Evolutionary conservation across 495 filamentous ascomycete species (phyloP).

Genomic region (Penicillium ucsense): DNA sequence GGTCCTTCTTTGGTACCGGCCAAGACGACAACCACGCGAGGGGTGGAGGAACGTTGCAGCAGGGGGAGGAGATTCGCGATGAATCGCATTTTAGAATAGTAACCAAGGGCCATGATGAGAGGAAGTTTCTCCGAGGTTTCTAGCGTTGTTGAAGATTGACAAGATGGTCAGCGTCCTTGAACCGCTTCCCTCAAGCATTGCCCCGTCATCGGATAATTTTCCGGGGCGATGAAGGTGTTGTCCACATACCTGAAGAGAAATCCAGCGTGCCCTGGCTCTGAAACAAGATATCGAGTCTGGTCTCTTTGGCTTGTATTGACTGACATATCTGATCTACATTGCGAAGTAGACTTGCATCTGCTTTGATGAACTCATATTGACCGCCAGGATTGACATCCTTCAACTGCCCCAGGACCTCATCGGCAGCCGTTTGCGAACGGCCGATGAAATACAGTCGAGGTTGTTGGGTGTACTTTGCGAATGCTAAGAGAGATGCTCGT

Average conservation of each 20-base stretch:
- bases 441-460: slow-evolving; percentile 28
- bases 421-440: slow-evolving; percentile 9
- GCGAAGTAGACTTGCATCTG: slow-evolving; percentile 43
- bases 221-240: too few relatives aligned
- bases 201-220: too few relatives aligned
- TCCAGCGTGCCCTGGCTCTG: not conserved
- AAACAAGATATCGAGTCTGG: not conserved
- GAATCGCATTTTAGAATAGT: slow-evolving; percentile 33
- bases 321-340: slow-evolving; percentile 49
- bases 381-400: slow-evolving; percentile 39
- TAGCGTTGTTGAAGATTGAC: not conserved
- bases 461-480: slow-evolving; percentile 17
- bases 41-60: slow-evolving; percentile 17
- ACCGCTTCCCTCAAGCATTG: too few relatives aligned
- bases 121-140: slow-evolving; percentile 24
- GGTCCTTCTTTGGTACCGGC: slow-evolving; percentile 40
- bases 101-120: slow-evolving; percentile 19
- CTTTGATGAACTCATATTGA: slow-evolving; percentile 37
- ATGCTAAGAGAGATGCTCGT: slow-evolving; percentile 20
- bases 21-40: slow-evolving; percentile 45
- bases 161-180: too few relatives aligned
- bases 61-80: slow-evolving; percentile 25
- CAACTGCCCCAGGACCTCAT: slow-evolving; percentile 33
- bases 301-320: not conserved
- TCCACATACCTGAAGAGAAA: not conserved